Percentiles rank a stretch among this genome's conserved stretches.
phyloP scores from a whole-genome alignment of 495 filamentous ascomycete genomes.

The Penicillium manginii region DNA sequence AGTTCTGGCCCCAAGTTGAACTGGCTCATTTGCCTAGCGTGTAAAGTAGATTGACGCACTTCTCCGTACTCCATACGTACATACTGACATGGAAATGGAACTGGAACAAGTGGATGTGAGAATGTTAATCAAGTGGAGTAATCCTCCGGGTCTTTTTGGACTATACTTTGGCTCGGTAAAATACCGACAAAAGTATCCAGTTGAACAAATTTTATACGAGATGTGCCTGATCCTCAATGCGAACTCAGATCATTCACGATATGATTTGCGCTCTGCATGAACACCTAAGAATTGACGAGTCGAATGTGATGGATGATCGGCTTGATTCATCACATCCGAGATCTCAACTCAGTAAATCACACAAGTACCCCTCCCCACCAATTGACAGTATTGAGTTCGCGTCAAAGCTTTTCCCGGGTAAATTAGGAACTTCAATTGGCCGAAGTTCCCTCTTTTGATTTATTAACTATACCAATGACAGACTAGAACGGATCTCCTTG shows the following conservation, averaged over 20 bases:
- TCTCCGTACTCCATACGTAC: background rate
- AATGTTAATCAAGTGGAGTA: too few species aligned
- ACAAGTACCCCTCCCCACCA: background rate
- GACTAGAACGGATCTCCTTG: background rate
- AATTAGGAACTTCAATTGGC: background rate
- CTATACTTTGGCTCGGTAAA: too few species aligned
- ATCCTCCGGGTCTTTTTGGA: too few species aligned
- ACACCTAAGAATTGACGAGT: background rate
- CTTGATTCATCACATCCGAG: background rate
- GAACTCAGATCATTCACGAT: background rate
- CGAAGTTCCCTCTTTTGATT: background rate
- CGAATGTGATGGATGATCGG: conserved; percentile 1
- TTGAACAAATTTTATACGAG: background rate
- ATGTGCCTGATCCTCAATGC: conserved; percentile 1
- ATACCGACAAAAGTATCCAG: too few species aligned
- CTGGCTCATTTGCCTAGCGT: background rate
- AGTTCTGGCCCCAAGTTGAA: background rate
- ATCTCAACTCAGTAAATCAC: background rate
- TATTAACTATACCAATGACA: background rate
- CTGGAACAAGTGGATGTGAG: too few species aligned
- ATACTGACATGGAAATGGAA: background rate
- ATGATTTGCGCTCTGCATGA: conserved; percentile 1
- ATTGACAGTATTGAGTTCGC: background rate
- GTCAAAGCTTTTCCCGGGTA: background rate
- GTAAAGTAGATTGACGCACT: background rate